Base-by-base conservation (phyloP, 2,329 filamentous ascomycete species). In the Apiospora sp. region DNA sequence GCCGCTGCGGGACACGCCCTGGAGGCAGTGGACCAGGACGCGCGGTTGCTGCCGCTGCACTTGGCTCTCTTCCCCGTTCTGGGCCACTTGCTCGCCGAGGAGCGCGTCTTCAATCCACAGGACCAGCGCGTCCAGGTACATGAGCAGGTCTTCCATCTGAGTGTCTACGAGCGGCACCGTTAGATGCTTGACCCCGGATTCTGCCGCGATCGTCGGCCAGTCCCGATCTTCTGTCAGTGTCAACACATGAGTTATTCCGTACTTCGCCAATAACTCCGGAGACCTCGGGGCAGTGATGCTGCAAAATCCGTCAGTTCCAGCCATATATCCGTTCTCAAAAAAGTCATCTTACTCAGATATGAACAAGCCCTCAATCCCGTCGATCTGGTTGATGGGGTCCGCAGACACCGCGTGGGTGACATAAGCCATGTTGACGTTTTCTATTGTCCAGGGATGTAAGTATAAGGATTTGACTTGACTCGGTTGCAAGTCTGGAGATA, bases 1-100 rank as follows among this genome's bases (percentile, higher is more conserved):
- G 27, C 44, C 68, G 68, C 68, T 69, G 10, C 68, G 68, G 22
- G 68, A 69, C 4, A 51, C 22, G 37, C 68, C 68, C 16, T 69
- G 68, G 10, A 49, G 30, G 14, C 68, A 69, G 68, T 69, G 68
- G 4, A 69, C 68, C 22, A 69, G 68, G 43, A 69, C 68, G 37
- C 43, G 22, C n/a, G 68, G 22, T 14, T 10, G 27, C 27, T 34
- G 54, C 51, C 30, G 51, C 24, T 54, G 51, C 7, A 16, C 6
- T 13, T 3, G 24, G 14, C 27, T 34, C 14, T 6, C 5, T 58
- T 58, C 54, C 10, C 4, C 54, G 6, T 34, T 14, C 5, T 5
- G 27, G 4, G 27, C 27, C 14, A 3, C 1, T 22, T 27, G 14
- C 27, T 1, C 14, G 10, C 7, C 27, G 34, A 34, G 5, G 16